Evolutionary conservation across 768 basidiomycete species (phyloP).

Genomic region (Tephrocybe sp.): DNA sequence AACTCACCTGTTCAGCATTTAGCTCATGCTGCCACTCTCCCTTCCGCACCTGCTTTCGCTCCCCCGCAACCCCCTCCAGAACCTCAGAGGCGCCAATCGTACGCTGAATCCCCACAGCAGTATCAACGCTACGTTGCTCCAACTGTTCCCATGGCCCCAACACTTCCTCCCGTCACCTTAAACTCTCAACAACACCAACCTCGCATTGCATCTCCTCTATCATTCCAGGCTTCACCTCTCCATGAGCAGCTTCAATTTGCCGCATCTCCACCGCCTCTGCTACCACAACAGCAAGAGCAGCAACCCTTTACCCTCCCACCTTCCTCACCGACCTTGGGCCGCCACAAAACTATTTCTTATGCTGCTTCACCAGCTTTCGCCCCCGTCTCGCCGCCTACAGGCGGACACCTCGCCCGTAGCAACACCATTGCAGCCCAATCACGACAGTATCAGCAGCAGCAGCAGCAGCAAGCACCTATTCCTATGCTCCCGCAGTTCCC

Average conservation of each 20-base stretch:
- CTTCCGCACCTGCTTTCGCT: conserved; percentile 15
- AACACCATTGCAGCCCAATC: conserved; percentile 30
- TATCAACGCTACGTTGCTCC: conserved; percentile 25
- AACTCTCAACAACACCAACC: conserved; percentile 21
- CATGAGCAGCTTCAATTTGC: conserved; percentile 20
- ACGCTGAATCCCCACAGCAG: conserved; percentile 15
- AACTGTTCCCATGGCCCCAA: conserved; percentile 17
- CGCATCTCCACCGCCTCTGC: conserved; percentile 23
- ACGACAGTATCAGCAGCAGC: conserved; percentile 23
- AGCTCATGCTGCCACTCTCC: conserved; percentile 8
- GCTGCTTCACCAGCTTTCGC: conserved; percentile 16
- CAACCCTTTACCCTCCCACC: conserved; percentile 2
- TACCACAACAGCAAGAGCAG: conserved; percentile 17
- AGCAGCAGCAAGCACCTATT: conserved; percentile 26
- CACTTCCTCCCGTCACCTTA: conserved; percentile 23
- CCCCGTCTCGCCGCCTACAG: conserved; percentile 17
- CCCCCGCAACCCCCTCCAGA: conserved; percentile 18
- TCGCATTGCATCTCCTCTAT: conserved; percentile 14
- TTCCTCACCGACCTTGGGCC: conserved; percentile 24
- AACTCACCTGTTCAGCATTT: conserved; percentile 10
- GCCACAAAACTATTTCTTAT: conserved; percentile 37
- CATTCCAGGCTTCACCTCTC: conserved; percentile 25
- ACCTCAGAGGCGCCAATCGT: conserved; percentile 10
- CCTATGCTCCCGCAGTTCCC: conserved; percentile 62
- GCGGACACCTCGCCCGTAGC: conserved; percentile 28